Evolutionary conservation across 148 eudicot genomes (phyloP), one percentile per base, ranked within the genome.

Genomic region (Chenopodium suecicum): DNA sequence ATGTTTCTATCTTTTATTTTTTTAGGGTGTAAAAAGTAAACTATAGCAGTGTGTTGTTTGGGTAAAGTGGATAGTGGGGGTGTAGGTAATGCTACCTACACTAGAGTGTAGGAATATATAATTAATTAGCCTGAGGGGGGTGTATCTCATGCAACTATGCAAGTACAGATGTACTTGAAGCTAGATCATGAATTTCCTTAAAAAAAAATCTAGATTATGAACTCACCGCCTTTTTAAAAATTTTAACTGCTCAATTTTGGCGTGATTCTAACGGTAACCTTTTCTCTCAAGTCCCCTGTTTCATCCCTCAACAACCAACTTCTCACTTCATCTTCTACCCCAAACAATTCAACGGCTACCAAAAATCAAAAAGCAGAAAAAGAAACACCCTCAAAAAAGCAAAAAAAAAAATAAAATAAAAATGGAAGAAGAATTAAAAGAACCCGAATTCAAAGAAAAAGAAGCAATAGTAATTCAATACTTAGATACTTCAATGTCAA

Each of bases 401-500:
- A 56, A 69, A 68, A 58, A 3, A 6, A 22, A 66, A 29, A 68
- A 1, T n/a, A n/a, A 7, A 50, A 27, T 0, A 20, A 7, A 77
- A 29, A 84, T 84, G 86, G 87, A 78, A 81, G 76, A 85, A 81
- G 46, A 81, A n/a, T 13, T 10, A 8, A 41, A 78, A 16, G 52
- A 81, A 73, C 20, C 71, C 1, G 14, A 41, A 41, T 54, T 82
- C 34, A 77, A 82, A 25, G 85, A 76, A 5, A 82, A 79, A 47
- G 84, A 84, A 9, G 82, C 87, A 52, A 86, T 79, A 81, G 92
- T 90, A 70, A 87, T 90, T 67, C 90, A 92, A 52, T 88, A 89
- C 65, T 75, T 92, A 29, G 84, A 81, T 4, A 47, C 90, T 9
- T 74, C 91, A 67, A 87, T 91, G 88, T 85, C 94, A 1, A 65